Evolutionary conservation across 495 filamentous ascomycete genomes (phyloP).

Genomic region (Astrocystis sublimbata): DNA sequence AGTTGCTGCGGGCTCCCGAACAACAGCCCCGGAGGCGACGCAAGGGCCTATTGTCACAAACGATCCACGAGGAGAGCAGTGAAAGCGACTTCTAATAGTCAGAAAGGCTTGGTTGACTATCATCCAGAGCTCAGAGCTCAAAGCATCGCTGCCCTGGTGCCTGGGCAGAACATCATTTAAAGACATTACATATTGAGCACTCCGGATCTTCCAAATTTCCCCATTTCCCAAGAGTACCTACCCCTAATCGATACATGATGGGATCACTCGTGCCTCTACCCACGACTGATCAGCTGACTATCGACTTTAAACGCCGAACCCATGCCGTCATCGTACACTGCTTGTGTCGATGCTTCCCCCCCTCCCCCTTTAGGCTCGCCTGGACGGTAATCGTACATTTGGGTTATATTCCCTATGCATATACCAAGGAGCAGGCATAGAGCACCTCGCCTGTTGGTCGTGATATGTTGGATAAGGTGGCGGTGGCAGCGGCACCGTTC

Average conservation of each 20-base stretch:
- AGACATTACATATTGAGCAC: too few species aligned
- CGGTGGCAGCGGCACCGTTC: not conserved
- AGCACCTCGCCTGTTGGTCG: not conserved
- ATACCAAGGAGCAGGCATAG: too few species aligned
- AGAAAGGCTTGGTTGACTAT: conserved; percentile 9
- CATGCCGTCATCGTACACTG: not conserved
- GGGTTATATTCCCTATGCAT: too few species aligned
- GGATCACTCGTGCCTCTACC: not conserved
- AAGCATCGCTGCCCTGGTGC: not conserved
- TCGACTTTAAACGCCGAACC: conserved; percentile 13
- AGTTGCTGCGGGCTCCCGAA: conserved; percentile 26
- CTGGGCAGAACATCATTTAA: not conserved
- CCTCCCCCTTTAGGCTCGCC: not conserved
- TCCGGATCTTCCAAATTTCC: not conserved
- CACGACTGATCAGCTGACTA: conserved; percentile 8
- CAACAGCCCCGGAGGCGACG: conserved; percentile 34
- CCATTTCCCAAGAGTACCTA: not conserved
- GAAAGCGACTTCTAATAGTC: conserved; percentile 30
- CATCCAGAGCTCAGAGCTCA: not conserved
- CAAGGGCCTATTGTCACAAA: conserved; percentile 53
- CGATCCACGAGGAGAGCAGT: conserved; percentile 69
- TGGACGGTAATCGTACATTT: conserved; percentile 10
- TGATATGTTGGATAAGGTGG: not conserved
- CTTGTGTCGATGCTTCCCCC: not conserved
- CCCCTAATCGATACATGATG: not conserved